phyloP scores from a whole-genome alignment of 148 eudicot genomes.

The Rhododendron ovatum region DNA sequence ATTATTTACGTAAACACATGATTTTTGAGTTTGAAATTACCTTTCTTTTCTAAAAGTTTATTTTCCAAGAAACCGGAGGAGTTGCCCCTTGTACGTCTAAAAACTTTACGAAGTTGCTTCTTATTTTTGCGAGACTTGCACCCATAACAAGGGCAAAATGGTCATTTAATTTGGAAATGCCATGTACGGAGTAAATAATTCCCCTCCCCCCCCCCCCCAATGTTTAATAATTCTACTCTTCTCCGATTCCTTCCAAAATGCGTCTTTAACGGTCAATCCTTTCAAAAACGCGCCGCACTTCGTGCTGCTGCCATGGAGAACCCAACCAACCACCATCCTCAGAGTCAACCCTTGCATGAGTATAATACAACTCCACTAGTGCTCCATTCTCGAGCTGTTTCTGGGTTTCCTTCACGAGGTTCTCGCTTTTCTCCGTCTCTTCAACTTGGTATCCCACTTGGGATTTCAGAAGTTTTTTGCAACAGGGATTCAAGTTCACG shows the following conservation, averaged over 20 bases:
- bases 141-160: neutral
- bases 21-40: no score
- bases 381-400: neutral
- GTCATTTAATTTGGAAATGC: neutral
- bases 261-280: constrained; percentile 24
- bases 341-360: constrained; percentile 10
- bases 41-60: no score
- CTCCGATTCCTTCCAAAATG: neutral
- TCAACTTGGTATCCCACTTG: neutral
- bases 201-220: no score
- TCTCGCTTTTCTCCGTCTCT: constrained; percentile 6
- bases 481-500: constrained; percentile 18
- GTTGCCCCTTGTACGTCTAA: no score
- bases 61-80: no score
- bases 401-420: constrained; percentile 7
- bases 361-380: neutral
- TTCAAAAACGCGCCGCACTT: constrained; percentile 5
- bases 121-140: neutral
- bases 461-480: neutral
- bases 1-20: no score
- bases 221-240: no score
- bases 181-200: no score
- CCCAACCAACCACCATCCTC: constrained; percentile 18
- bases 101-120: neutral
- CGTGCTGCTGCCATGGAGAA: constrained; percentile 18